phyloP scores from a whole-genome alignment of 345 rosid species.

The Arabidopsis suecica region DNA sequence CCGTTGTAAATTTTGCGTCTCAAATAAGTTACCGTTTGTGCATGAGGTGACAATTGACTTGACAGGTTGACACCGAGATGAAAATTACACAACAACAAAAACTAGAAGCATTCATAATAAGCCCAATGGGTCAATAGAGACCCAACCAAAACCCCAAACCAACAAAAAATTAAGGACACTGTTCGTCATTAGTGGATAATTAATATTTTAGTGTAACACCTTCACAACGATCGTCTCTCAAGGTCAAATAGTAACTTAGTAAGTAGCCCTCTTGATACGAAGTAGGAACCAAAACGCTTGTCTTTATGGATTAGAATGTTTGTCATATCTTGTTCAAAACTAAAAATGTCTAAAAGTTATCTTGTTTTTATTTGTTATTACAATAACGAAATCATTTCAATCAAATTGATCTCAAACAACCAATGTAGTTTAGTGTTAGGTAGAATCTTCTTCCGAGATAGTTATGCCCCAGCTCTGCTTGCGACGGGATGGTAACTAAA shows the following conservation, averaged over 20 bases:
- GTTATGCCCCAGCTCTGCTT: too few species aligned
- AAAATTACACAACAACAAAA: too few species aligned
- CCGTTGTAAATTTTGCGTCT: neutral
- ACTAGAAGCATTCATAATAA: too few species aligned
- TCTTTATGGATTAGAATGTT: neutral
- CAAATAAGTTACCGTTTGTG: neutral
- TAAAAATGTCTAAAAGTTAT: neutral
- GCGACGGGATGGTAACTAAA: too few species aligned
- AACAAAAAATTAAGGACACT: too few species aligned
- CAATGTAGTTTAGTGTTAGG: neutral
- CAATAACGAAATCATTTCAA: neutral
- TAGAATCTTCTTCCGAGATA: neutral
- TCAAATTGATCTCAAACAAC: neutral
- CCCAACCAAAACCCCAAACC: too few species aligned
- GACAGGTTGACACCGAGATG: too few species aligned
- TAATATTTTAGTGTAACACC: too few species aligned
- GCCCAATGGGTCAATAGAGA: neutral
- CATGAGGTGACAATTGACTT: neutral
- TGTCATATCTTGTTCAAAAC: neutral
- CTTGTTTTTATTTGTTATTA: neutral
- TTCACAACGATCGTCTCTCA: too few species aligned
- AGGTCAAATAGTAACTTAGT: too few species aligned
- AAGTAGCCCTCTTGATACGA: too few species aligned
- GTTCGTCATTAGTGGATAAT: too few species aligned
- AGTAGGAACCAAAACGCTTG: neutral